Evolutionary conservation across 2,329 filamentous ascomycete species (phyloP).

Genomic region (Colletotrichum sp.): DNA sequence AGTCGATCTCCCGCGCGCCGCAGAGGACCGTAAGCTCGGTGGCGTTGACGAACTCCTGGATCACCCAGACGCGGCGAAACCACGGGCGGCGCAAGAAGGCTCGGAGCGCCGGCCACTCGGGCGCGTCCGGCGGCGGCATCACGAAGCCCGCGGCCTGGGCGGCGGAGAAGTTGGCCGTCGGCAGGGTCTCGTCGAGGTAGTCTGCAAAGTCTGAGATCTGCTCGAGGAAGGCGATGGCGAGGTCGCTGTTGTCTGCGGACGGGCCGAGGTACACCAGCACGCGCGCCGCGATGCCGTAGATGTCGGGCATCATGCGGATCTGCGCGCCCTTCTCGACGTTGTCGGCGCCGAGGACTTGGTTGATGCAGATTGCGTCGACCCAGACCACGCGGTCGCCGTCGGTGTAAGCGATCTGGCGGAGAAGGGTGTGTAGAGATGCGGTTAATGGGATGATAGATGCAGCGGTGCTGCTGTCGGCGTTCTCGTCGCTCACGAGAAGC

Average conservation of each 20-base stretch:
- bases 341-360: background rate
- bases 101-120: background rate
- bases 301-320: background rate
- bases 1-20: background rate
- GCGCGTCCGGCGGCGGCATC: background rate
- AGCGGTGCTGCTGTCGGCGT: background rate
- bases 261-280: background rate
- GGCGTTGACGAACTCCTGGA: background rate
- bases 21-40: background rate
- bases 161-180: background rate
- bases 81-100: background rate
- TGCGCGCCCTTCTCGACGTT: background rate
- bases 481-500: background rate
- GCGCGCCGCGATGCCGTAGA: background rate
- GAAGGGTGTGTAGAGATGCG: background rate
- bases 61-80: background rate
- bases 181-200: background rate
- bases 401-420: background rate
- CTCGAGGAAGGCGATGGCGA: background rate
- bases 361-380: slow-evolving; percentile 1
- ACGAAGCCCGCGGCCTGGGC: background rate
- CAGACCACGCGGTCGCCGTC: background rate
- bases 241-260: background rate
- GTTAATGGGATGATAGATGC: background rate
- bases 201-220: background rate